A percentile compares a stretch with the other conserved stretches of the same genome.
Conservation (phyloP, 208 protist genomes). For the Leishmania aethiopica region DNA sequence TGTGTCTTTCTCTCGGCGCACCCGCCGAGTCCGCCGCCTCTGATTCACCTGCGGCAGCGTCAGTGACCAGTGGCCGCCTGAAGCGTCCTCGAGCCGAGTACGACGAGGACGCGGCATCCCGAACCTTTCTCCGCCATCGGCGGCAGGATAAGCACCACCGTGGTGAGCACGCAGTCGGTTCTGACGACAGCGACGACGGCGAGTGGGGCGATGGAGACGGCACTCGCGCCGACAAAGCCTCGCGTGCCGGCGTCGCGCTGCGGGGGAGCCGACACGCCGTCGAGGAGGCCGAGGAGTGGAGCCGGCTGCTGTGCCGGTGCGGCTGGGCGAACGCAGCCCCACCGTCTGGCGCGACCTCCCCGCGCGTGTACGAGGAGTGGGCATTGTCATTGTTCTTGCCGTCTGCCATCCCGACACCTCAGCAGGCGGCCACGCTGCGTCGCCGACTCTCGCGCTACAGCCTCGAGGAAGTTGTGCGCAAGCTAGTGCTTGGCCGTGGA, state of each 20-base stretch:
- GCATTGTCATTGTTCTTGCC: constrained; percentile 18
- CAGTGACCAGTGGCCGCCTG: not conserved
- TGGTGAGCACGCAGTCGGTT: not conserved
- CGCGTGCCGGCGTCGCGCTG: not conserved
- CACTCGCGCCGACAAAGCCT: not conserved
- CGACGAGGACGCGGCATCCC: not conserved
- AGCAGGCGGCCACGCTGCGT: constrained; percentile 29
- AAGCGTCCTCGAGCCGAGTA: not conserved
- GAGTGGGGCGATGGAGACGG: not conserved
- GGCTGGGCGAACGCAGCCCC: constrained; percentile 32
- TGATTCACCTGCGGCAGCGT: not conserved
- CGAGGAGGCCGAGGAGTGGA: constrained; percentile 31
- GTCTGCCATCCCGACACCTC: constrained; percentile 5
- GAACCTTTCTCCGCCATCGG: not conserved
- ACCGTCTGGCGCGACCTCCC: not conserved
- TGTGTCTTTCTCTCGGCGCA: constrained; percentile 25
- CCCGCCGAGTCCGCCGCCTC: not conserved
- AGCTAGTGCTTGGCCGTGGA: constrained; percentile 31
- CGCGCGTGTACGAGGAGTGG: constrained; percentile 11
- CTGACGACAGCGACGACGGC: not conserved
- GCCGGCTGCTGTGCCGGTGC: constrained; percentile 24
- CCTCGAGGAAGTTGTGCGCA: constrained; percentile 24
- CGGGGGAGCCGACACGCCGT: constrained; percentile 24
- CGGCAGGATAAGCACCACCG: not conserved
- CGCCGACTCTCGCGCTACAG: constrained; percentile 23